A percentile compares a stretch with the other conserved stretches of the same genome.
Evolutionary conservation across 768 basidiomycete genomes (phyloP).

Genomic region (Amanita pallidorosea): DNA sequence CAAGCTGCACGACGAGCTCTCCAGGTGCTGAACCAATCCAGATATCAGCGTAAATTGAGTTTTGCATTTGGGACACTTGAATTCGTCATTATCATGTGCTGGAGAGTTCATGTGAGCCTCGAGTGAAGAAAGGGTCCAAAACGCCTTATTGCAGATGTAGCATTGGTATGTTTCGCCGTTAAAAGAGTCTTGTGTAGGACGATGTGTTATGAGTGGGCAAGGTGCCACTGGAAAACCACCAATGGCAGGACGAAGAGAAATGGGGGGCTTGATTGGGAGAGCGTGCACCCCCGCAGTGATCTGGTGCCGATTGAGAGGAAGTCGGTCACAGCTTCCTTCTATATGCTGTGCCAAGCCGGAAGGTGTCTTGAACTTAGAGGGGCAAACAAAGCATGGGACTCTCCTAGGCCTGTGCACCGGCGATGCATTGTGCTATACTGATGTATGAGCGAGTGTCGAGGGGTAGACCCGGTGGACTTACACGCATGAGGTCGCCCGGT

Average conservation of each 20-base stretch:
- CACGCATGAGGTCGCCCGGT: background rate
- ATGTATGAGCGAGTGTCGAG: background rate
- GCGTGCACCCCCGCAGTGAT: constrained; percentile 24
- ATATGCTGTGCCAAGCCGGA: constrained; percentile 28
- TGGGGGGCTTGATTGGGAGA: constrained; percentile 20
- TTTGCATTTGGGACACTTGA: constrained; percentile 32
- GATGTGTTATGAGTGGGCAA: constrained; percentile 13
- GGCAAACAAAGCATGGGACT: constrained; percentile 11
- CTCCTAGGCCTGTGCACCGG: background rate
- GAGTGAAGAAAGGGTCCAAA: constrained; percentile 18
- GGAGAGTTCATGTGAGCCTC: constrained; percentile 27
- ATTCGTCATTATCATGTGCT: constrained; percentile 27
- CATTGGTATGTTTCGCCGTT: constrained; percentile 31
- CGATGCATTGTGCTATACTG: background rate
- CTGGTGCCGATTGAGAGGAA: constrained; percentile 23
- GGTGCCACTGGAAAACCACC: constrained; percentile 3
- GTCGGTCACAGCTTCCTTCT: constrained; percentile 23
- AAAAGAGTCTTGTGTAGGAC: constrained; percentile 23
- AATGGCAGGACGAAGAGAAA: constrained; percentile 22
- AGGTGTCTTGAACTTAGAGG: constrained; percentile 19
- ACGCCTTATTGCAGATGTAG: constrained; percentile 25
- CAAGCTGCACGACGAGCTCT: constrained; percentile 27
- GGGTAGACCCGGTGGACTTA: background rate
- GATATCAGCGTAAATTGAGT: constrained; percentile 25
- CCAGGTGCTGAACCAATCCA: constrained; percentile 32